These are phyloP conservation scores for Ceratocystis colombiana DNA, from an alignment of 2,329 filamentous ascomycete genomes.

Conservation along the genomic window DNA sequence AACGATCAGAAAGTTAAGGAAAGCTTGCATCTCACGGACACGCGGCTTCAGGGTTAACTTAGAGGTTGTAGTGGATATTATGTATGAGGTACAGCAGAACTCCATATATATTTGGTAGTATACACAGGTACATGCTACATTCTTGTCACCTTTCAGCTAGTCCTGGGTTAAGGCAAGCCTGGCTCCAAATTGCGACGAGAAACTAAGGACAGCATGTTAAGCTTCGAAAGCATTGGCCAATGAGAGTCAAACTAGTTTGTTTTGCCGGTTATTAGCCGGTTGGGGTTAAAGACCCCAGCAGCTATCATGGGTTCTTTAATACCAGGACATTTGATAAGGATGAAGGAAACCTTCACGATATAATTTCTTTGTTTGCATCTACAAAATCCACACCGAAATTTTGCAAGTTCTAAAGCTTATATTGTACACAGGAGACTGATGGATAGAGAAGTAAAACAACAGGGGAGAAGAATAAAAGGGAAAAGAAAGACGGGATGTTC, in stretches of 20 bases:
- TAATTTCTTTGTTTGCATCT: not conserved
- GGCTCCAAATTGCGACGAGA: not conserved
- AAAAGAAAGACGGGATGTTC: not conserved
- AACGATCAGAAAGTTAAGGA: slow-evolving; percentile 7
- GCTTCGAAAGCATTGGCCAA: slow-evolving; percentile 13
- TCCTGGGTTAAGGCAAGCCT: not conserved
- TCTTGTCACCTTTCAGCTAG: not conserved
- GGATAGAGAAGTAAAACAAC: slow-evolving; percentile 21
- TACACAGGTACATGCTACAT: slow-evolving; percentile 17
- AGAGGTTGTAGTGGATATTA: no score
- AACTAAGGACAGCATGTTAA: slow-evolving; percentile 22
- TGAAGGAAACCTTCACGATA: no score
- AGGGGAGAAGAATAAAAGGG: slow-evolving; percentile 13
- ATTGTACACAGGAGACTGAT: slow-evolving; percentile 25
- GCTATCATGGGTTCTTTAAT: not conserved
- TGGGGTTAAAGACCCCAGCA: not conserved
- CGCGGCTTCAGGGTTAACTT: slow-evolving; percentile 9
- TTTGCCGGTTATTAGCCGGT: not conserved
- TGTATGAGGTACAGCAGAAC: not conserved
- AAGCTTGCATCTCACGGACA: slow-evolving; percentile 15
- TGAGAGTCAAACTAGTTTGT: slow-evolving; percentile 8
- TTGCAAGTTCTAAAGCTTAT: slow-evolving; percentile 26
- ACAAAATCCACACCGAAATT: slow-evolving; percentile 13
- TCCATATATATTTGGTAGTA: not conserved
- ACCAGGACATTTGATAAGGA: no score